These are phyloP conservation scores for Thymus mandschuricus DNA, from an alignment of 257 asterid genomes.

Conservation along the genomic window DNA sequence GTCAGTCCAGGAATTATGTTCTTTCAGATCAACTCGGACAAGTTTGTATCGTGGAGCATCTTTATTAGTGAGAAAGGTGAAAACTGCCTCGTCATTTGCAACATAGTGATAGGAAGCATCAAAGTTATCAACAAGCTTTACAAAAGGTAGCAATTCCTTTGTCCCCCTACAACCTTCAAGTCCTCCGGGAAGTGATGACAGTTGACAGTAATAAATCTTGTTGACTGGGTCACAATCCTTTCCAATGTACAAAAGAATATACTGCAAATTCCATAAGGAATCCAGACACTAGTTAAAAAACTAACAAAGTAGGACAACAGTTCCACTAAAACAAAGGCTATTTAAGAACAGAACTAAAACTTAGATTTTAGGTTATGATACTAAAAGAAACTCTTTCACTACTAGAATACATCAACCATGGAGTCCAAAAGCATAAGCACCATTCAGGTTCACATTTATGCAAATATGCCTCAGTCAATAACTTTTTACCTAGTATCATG, in stretches of 20 bases:
- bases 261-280: slow-evolving; percentile 59
- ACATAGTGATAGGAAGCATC: slow-evolving; percentile 72
- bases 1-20: slow-evolving; percentile 75
- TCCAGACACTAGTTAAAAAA: slow-evolving; percentile 18
- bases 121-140: slow-evolving; percentile 75
- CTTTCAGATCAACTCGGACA: slow-evolving; percentile 66
- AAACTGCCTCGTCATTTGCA: slow-evolving; percentile 78
- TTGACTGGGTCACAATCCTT: slow-evolving; percentile 88
- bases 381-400: too few species aligned
- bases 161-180: slow-evolving; percentile 65
- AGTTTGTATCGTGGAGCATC: slow-evolving; percentile 93
- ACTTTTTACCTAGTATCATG: too few species aligned
- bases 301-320: neutral
- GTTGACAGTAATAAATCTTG: slow-evolving; percentile 80
- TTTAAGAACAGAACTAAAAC: neutral
- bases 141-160: slow-evolving; percentile 69
- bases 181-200: slow-evolving; percentile 65
- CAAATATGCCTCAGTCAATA: too few species aligned
- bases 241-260: slow-evolving; percentile 59
- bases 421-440: slow-evolving; percentile 9
- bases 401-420: too few species aligned
- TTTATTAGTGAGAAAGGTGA: slow-evolving; percentile 84
- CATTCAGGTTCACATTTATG: slow-evolving; percentile 11
- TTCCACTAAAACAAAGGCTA: neutral
- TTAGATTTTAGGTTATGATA: neutral